Base-by-base conservation (phyloP, 495 filamentous ascomycete species). In the Lasiosphaeris hirsuta region DNA sequence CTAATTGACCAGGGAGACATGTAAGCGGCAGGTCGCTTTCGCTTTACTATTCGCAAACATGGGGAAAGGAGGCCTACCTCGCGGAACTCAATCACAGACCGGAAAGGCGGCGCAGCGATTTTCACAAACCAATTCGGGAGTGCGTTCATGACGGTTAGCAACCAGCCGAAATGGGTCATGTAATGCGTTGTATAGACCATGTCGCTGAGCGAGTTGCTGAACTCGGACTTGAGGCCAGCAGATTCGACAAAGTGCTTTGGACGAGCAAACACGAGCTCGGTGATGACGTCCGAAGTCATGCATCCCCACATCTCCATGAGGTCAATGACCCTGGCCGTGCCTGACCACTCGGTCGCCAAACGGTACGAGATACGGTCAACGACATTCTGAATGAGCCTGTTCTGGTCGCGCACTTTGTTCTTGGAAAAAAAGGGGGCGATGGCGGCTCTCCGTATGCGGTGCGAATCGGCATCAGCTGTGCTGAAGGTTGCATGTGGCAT, bases 401-500 rank as follows among this genome's bases (percentile, higher is more conserved):
- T 42, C 40, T 42, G 40, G 7, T 42, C 40, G 40, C 40, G 40
- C 40, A 42, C 40, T 13, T 42, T 42, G 11, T 14, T 42, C 40
- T 42, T 42, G 23, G 47, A 50, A 30, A 50, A 50, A 33, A 50
- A 50, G 23, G 47, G 47, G 11, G 30, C n/a, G 47, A 50, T 50
- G 30, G 47, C 47, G 7, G n/a, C 19, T 23, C 47, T 23, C 1
- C 47, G 47, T 10, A 50, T 35, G 47, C 47, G 47, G 34, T 50
- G 47, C 23, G 23, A 15, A 10, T 50, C 47, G 47, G n/a, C n/a
- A n/a, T 50, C 30, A 17, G 19, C 47, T 7, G 47, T 50, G 47
- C n/a, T 18, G 23, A 50, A 50, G 47, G n/a, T 50, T 23, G n/a
- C 47, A 33, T 23, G n/a, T 13, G 47, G n/a, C n/a, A 15, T 23